phyloP scores from a whole-genome alignment of 306 rosid genomes.

The Clitoria ternatea region DNA sequence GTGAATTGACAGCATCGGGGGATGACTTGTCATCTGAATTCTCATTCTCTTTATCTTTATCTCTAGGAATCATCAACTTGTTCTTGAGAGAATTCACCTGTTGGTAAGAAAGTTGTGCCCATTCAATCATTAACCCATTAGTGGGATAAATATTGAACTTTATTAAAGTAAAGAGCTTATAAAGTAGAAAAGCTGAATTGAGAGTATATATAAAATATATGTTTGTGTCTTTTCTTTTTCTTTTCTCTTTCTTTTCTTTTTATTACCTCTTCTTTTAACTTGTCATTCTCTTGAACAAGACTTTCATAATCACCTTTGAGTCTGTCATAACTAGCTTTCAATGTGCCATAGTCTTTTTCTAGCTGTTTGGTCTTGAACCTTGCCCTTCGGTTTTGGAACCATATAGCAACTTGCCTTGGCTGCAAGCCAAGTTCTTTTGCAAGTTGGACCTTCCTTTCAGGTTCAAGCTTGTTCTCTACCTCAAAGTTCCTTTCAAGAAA shows the following conservation, averaged over 20 bases:
- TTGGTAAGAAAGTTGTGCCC: not conserved
- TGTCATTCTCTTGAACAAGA: slow-evolving; percentile 53
- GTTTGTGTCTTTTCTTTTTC: not conserved
- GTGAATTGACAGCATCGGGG: slow-evolving; percentile 37
- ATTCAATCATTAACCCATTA: slow-evolving; percentile 24
- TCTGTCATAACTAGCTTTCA: slow-evolving; percentile 55
- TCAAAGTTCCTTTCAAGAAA: slow-evolving; percentile 73
- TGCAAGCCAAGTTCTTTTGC: slow-evolving; percentile 80
- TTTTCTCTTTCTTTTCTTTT: not conserved
- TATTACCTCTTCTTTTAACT: slow-evolving; percentile 60
- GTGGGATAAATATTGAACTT: slow-evolving; percentile 26
- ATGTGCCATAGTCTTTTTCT: slow-evolving; percentile 61
- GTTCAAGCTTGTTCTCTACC: slow-evolving; percentile 83
- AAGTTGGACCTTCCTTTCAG: slow-evolving; percentile 75
- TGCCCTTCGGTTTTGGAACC: slow-evolving; percentile 93
- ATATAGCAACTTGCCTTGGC: slow-evolving; percentile 94
- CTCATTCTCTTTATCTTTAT: slow-evolving; percentile 46
- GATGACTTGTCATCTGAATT: slow-evolving; percentile 37
- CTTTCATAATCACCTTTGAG: slow-evolving; percentile 59
- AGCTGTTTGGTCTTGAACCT: slow-evolving; percentile 77
- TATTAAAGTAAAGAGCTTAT: slow-evolving; percentile 23
- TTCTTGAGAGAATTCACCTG: slow-evolving; percentile 67
- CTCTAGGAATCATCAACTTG: slow-evolving; percentile 35
- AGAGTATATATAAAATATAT: not conserved
- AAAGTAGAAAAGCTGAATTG: slow-evolving; percentile 26